phyloP scores from a whole-genome alignment of 192 early-diverging fungal species.

The Paraglomus brasilianum region DNA sequence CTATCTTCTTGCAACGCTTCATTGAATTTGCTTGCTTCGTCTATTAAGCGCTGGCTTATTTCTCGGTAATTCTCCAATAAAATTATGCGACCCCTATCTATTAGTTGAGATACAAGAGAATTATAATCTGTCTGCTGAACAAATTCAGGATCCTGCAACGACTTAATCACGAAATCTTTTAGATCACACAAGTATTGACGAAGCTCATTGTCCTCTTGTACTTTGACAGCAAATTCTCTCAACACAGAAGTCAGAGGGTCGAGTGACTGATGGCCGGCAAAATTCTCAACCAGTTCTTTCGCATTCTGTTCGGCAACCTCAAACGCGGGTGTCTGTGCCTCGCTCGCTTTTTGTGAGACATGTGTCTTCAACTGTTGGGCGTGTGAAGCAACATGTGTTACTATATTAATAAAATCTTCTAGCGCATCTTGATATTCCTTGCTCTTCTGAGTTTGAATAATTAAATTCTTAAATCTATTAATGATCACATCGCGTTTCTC shows the following conservation, averaged over 20 bases:
- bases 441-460: slow-evolving; percentile 25
- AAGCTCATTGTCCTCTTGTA: slow-evolving; percentile 43
- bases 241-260: slow-evolving; percentile 42
- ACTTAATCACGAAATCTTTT: slow-evolving; percentile 36
- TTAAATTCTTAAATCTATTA: slow-evolving; percentile 38
- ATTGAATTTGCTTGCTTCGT: slow-evolving; percentile 35
- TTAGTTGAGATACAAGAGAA: slow-evolving; percentile 32
- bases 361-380: slow-evolving; percentile 33
- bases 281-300: slow-evolving; percentile 52
- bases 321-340: not conserved
- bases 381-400: slow-evolving; percentile 33
- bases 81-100: slow-evolving; percentile 36
- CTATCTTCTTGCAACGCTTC: slow-evolving; percentile 41
- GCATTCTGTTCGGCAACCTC: slow-evolving; percentile 41
- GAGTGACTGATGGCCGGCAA: slow-evolving; percentile 49
- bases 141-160: slow-evolving; percentile 42
- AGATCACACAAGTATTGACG: slow-evolving; percentile 35
- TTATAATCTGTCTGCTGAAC: slow-evolving; percentile 35
- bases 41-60: slow-evolving; percentile 34
- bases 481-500: slow-evolving; percentile 38
- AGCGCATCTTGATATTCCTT: slow-evolving; percentile 45
- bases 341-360: slow-evolving; percentile 24
- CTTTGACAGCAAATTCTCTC: slow-evolving; percentile 34
- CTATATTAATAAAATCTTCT: slow-evolving; percentile 38
- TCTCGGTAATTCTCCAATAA: slow-evolving; percentile 38